Conservation (phyloP, 345 rosid species). For the Turritis glabra region DNA sequence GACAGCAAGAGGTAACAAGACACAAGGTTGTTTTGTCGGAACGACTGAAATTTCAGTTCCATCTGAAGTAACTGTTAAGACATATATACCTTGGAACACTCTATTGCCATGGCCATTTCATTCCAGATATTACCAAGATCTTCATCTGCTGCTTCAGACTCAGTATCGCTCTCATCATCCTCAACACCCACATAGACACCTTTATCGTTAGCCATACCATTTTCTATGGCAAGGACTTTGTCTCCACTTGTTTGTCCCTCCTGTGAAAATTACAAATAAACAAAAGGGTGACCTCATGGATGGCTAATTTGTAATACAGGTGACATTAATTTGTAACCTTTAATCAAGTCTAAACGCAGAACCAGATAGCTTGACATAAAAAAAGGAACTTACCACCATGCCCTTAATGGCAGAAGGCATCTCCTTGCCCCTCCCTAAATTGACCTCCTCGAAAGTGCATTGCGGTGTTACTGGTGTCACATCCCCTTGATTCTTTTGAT, state of each 20-base stretch:
- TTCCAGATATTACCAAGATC: conserved; percentile 87
- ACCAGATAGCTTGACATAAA: conserved; percentile 6
- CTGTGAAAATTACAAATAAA: conserved; percentile 33
- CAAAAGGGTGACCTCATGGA: not conserved
- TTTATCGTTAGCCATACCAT: conserved; percentile 44
- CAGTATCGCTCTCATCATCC: conserved; percentile 46
- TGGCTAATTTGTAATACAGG: conserved; percentile 2
- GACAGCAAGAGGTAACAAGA: not conserved
- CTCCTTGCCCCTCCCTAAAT: conserved; percentile 50
- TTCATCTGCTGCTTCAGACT: conserved; percentile 49
- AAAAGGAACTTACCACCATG: conserved; percentile 43
- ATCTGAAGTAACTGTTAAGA: not conserved
- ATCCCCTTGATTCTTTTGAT: conserved; percentile 51
- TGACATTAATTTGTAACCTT: conserved; percentile 5
- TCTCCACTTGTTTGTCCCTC: conserved; percentile 30
- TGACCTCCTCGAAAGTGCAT: conserved; percentile 49
- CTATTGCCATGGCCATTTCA: conserved; percentile 75
- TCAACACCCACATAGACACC: conserved; percentile 71
- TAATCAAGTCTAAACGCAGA: not conserved
- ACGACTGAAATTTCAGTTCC: not conserved
- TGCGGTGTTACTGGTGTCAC: conserved; percentile 23
- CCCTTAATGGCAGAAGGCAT: conserved; percentile 27
- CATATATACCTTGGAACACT: conserved; percentile 62
- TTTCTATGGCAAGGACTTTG: conserved; percentile 23
- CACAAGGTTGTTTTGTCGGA: not conserved